These are phyloP conservation scores for Schizosaccharomyces osmophilus DNA, from an alignment of 805 yeast species.

Conservation along the genomic window DNA sequence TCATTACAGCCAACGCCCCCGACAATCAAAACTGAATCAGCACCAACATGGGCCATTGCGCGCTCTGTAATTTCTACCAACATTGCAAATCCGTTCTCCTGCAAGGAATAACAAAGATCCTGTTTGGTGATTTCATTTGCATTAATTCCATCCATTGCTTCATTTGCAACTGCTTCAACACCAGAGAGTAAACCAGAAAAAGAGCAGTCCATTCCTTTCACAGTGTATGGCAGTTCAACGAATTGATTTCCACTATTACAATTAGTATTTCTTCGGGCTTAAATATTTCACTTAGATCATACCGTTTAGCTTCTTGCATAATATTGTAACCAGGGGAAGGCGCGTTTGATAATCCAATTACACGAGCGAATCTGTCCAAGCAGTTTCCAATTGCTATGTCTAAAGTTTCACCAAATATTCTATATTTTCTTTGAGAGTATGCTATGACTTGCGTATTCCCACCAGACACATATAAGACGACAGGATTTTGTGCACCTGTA, in stretches of 20 bases:
- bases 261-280: constrained; percentile 9
- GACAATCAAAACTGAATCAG: constrained; percentile 73
- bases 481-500: constrained; percentile 94
- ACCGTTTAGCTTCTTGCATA: constrained; percentile 65
- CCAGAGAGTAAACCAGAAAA: constrained; percentile 87
- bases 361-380: constrained; percentile 83
- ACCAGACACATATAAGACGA: constrained; percentile 88
- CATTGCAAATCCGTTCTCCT: constrained; percentile 85
- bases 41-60: constrained; percentile 91
- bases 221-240: constrained; percentile 78
- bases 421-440: constrained; percentile 71
- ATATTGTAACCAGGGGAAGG: constrained; percentile 97
- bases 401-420: constrained; percentile 97
- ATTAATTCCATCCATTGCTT: constrained; percentile 20
- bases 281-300: constrained; percentile 16
- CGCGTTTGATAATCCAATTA: constrained; percentile 62
- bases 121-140: constrained; percentile 18
- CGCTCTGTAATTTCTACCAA: constrained; percentile 91
- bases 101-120: constrained; percentile 78
- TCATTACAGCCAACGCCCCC: constrained; percentile 98
- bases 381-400: constrained; percentile 97
- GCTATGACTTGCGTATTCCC: constrained; percentile 98
- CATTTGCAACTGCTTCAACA: constrained; percentile 59
- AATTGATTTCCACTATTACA: constrained; percentile 16
- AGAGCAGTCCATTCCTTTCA: constrained; percentile 92